These are phyloP conservation scores for Cyclotella distinguenda DNA, from an alignment of 108 stramenopile genomes.

Conservation along the genomic window DNA sequence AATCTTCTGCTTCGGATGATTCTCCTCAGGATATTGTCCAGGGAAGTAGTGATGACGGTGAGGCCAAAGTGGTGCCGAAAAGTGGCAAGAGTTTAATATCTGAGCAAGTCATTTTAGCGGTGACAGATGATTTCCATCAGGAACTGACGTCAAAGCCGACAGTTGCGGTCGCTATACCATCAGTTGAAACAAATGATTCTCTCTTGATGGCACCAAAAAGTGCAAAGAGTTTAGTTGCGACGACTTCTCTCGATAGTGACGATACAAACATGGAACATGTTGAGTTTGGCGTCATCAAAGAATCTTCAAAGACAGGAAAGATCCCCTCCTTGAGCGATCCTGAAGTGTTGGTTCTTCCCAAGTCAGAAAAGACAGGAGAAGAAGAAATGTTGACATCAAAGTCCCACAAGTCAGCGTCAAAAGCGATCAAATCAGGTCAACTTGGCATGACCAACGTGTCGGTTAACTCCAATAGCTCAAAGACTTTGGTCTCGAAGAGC, in stretches of 20 bases:
- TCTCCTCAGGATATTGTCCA: too few species aligned
- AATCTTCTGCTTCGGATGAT: too few species aligned
- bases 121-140: not conserved
- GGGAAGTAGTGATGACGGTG: not conserved
- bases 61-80: not conserved
- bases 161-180: too few species aligned
- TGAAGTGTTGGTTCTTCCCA: too few species aligned
- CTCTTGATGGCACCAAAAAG: not conserved
- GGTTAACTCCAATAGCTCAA: not conserved
- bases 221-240: not conserved
- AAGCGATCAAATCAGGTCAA: not conserved
- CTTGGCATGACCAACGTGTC: too few species aligned
- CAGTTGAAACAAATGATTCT: not conserved
- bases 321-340: not conserved
- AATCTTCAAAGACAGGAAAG: slow-evolving; percentile 5
- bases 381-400: not conserved
- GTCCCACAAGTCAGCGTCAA: not conserved
- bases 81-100: not conserved
- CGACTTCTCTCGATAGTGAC: not conserved
- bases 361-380: too few species aligned
- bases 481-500: not conserved
- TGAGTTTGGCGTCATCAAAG: not conserved
- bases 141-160: not conserved
- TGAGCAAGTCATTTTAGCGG: too few species aligned
- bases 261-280: not conserved